These are phyloP conservation scores for Coemansia sp. DNA, from an alignment of 192 early-diverging fungal species.

Conservation along the genomic window DNA sequence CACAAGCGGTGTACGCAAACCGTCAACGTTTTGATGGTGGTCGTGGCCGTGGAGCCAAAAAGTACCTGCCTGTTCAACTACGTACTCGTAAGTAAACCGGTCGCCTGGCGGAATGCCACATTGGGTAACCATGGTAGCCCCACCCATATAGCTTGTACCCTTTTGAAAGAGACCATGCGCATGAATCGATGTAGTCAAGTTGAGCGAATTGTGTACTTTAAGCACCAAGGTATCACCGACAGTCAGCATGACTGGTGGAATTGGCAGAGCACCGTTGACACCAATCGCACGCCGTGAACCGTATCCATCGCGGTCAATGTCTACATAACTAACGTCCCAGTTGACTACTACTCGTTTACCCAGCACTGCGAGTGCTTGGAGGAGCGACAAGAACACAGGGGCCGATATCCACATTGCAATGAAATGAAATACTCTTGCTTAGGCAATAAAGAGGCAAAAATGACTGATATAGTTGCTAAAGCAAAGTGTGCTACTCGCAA, in stretches of 20 bases:
- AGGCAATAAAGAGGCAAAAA: not conserved
- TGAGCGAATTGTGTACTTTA: conserved; percentile 56
- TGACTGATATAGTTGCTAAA: not conserved
- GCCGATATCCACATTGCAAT: not conserved
- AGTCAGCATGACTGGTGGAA: conserved; percentile 27
- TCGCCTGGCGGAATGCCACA: conserved; percentile 69
- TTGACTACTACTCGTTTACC: conserved; percentile 32
- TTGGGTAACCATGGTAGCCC: conserved; percentile 64
- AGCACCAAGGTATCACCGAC: conserved; percentile 26
- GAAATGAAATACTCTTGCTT: not conserved
- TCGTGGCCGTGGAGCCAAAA: conserved; percentile 81
- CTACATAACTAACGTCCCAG: conserved; percentile 67
- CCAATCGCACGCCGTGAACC: conserved; percentile 60
- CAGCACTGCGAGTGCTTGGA: not conserved
- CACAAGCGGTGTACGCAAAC: conserved; percentile 69
- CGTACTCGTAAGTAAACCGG: conserved; percentile 65
- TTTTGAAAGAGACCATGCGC: conserved; percentile 78
- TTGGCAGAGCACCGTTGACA: conserved; percentile 62
- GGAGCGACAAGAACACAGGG: not conserved
- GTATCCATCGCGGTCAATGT: conserved; percentile 63
- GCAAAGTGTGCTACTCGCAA: not conserved
- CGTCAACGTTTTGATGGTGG: conserved; percentile 73
- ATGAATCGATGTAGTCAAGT: conserved; percentile 64
- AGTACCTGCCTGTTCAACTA: conserved; percentile 67
- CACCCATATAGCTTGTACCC: conserved; percentile 66